Evolutionary conservation across 2,329 filamentous ascomycete genomes (phyloP), one percentile per base, ranked within the genome.

Genomic region (Alternaria atra): DNA sequence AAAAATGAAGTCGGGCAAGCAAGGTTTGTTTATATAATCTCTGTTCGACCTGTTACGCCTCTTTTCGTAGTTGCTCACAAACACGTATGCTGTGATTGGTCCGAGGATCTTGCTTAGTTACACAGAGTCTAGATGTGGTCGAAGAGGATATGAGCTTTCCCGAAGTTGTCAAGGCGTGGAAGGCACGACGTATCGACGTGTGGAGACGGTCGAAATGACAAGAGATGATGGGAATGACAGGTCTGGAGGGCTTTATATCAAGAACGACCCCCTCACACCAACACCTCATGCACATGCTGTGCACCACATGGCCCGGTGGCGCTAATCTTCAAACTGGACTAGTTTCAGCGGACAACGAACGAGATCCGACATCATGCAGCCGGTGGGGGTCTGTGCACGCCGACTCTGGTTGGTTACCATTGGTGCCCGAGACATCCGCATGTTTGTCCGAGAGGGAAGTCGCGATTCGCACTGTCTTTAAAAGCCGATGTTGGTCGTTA

Each of bases 71-170:
- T 35, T 63, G 66, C 66, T 69, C 68, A 70, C 65, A 68, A 71
- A 64, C 70, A 63, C 55, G 58, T 52, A 43, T 47, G 59, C 35
- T 51, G 48, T 67, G 60, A 65, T 72, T 72, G 69, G 69, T 61
- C 60, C 50, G 44, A 13, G 47, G 40, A 32, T 13, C 52, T 48
- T 37, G 54, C 57, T 66, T 52, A 58, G 46, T 34, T 48, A 54
- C 56, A 42, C 42, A n/a, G 39, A 44, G 47, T 25, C 30, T 46
- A 25, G 23, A 43, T 35, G 55, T 20, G 30, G 23, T 29, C n/a
- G 32, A 37, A 32, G 44, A n/a, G 13, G 20, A 55, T 40, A 9
- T 40, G 42, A 9, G n/a, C 29, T 27, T 30, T 34, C 35, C n/a
- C 27, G 13, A 29, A 15, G 4, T 13, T 27, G 27, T 12, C 34